phyloP scores from a whole-genome alignment of 192 early-diverging fungal species.

The Entomortierella chlamydospora region DNA sequence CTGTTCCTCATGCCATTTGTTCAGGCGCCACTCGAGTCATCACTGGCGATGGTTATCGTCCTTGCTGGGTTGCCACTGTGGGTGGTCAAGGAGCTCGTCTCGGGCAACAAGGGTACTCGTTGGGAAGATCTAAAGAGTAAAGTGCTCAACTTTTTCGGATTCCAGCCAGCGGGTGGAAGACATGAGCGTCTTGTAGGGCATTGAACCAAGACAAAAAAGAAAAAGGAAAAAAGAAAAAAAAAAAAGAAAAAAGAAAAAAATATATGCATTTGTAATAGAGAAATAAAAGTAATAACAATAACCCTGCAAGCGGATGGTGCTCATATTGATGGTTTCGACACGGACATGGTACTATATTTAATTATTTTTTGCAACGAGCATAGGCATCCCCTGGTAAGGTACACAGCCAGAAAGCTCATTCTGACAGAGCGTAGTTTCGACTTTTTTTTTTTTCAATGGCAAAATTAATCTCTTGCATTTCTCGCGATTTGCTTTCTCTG shows the following conservation, averaged over 20 bases:
- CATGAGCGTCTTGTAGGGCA: constrained; percentile 40
- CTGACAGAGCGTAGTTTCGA: no score
- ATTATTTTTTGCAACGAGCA: no score
- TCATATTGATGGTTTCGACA: no score
- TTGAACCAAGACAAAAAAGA: background rate
- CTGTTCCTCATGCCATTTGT: constrained; percentile 73
- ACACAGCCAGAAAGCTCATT: no score
- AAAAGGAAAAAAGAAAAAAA: constrained; percentile 8
- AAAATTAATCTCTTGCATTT: no score
- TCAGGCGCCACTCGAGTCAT: constrained; percentile 62
- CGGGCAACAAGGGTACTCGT: constrained; percentile 37
- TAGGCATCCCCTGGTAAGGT: no score
- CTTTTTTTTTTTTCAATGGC: no score
- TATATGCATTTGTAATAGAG: no score
- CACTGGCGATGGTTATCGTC: constrained; percentile 61
- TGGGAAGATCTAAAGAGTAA: constrained; percentile 50
- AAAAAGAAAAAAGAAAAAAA: background rate
- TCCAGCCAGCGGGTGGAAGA: constrained; percentile 32
- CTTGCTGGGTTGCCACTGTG: constrained; percentile 64
- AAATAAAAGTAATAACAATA: no score
- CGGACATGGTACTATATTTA: no score
- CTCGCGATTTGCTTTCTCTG: no score
- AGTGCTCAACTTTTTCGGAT: constrained; percentile 28
- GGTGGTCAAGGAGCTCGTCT: constrained; percentile 59
- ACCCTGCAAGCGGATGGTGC: no score